Evolutionary conservation across 176 grass and related monocot genomes (phyloP), one percentile per base, ranked within the genome.

Genomic region (Ensete glaucum): DNA sequence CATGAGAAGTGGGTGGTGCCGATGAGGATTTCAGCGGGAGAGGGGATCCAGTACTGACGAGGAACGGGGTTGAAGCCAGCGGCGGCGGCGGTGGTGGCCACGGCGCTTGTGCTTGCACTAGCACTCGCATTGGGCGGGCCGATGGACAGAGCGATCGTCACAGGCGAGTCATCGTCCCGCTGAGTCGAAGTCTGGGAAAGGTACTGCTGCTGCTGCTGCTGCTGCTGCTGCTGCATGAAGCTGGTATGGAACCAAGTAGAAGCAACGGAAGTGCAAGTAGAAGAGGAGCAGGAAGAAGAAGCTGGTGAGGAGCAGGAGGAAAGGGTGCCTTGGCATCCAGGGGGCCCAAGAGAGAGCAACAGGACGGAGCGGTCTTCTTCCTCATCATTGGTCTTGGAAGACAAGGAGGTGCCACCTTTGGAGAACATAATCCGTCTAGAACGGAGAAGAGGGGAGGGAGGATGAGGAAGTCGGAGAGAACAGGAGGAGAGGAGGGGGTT

Each of bases 11-110:
- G 90, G 1, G 90, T 86, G 0, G 87, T 86, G 50, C 93, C 83
- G 23, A 93, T 87, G 34, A 97, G 93, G 85, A 97, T 97, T 83
- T 97, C 93, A 22, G 87, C 85, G 50, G 93, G 77, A 11, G 93
- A 90, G 1, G 93, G 93, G 78, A 97, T 93, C 90, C 93, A 97
- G 85, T 90, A 97, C 88, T 88, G 85, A 0, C 81, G 83, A 0
- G 27, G 29, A 19, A 71, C 52, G 34, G 80, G 79, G 52, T 57
- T 71, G 79, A 19, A 0, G 79, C 2, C 1, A 73, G 2, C 9
- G 71, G 55, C 53, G 26, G 24, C 11, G 24, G 21, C 53, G 26
- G 24, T 11, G 24, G 21, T 11, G 73, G 24, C 63, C 26, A 11
- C 14, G 25, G 11, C 23, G 64, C 23, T 7, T 21, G 23, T 11